Evolutionary conservation across 169 alveolate genomes (phyloP).

Genomic region (Plasmodium blacklocki): DNA sequence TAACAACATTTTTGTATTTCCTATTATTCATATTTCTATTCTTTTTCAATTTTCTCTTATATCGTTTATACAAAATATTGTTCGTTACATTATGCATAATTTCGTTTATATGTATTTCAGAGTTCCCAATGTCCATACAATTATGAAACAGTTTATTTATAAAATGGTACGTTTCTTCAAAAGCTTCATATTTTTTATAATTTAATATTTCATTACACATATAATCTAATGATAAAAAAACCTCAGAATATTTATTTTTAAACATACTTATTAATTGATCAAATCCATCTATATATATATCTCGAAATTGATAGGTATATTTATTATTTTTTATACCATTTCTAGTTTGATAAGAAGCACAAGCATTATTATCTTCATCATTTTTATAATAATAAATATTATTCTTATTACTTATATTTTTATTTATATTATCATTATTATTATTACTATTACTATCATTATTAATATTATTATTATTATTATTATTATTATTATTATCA

Average conservation of each 20-base stretch:
- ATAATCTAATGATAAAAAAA: conserved; percentile 28
- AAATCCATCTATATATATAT: conserved; percentile 26
- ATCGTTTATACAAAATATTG: conserved; percentile 45
- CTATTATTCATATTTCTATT: conserved; percentile 10
- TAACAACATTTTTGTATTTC: conserved; percentile 12
- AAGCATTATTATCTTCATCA: no score
- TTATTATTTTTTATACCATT: background rate
- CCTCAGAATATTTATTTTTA: conserved; percentile 29
- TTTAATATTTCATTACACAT: conserved; percentile 71
- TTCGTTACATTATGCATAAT: conserved; percentile 30
- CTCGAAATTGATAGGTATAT: background rate
- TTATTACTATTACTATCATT: background rate
- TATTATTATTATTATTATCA: background rate
- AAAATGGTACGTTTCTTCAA: conserved; percentile 47
- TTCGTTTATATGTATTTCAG: conserved; percentile 27
- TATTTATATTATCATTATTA: background rate
- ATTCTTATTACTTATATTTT: background rate
- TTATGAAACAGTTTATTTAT: conserved; percentile 31
- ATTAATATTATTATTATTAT: background rate
- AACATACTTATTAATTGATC: conserved; percentile 52
- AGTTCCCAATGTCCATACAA: conserved; percentile 32
- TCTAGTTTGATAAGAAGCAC: no score
- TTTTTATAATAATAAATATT: no score
- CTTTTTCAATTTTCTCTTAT: conserved; percentile 46
- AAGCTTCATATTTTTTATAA: conserved; percentile 36